These are phyloP conservation scores for Meyerozyma smithsonii DNA, from an alignment of 1,139 yeast species.

Conservation along the genomic window DNA sequence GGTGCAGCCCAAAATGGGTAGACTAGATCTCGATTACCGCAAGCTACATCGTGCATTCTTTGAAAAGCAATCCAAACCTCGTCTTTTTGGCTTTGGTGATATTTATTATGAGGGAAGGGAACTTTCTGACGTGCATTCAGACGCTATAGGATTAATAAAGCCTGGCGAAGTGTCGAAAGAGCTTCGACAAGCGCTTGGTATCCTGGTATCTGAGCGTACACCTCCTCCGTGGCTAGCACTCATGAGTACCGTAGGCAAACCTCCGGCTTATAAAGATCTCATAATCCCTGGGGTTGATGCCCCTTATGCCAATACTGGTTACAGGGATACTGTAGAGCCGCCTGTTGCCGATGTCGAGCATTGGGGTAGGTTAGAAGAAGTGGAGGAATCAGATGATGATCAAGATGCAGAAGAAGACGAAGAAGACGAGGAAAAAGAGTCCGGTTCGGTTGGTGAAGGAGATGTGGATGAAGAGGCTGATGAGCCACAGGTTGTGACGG, in stretches of 20 bases:
- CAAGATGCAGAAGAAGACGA: slow-evolving; percentile 6
- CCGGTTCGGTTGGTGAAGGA: not conserved
- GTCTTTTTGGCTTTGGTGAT: slow-evolving; percentile 66
- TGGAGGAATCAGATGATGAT: slow-evolving; percentile 11
- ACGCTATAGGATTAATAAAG: slow-evolving; percentile 34
- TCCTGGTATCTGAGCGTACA: slow-evolving; percentile 48
- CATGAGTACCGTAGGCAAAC: slow-evolving; percentile 73
- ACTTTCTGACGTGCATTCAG: slow-evolving; percentile 37
- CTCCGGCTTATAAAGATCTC: slow-evolving; percentile 75
- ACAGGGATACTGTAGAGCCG: slow-evolving; percentile 9
- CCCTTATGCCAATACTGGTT: slow-evolving; percentile 36
- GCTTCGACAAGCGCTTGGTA: slow-evolving; percentile 64
- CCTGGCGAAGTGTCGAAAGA: slow-evolving; percentile 68
- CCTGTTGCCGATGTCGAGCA: not conserved
- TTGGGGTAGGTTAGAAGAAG: slow-evolving; percentile 13
- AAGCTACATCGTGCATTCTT: slow-evolving; percentile 85
- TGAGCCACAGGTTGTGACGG: not conserved
- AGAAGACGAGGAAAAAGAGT: slow-evolving; percentile 1
- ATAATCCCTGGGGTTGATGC: slow-evolving; percentile 52
- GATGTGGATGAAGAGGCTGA: not conserved
- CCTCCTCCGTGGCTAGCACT: slow-evolving; percentile 81
- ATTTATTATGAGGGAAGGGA: slow-evolving; percentile 78
- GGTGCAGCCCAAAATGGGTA: slow-evolving; percentile 88
- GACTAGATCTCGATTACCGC: slow-evolving; percentile 80
- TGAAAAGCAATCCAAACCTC: slow-evolving; percentile 72